These are phyloP conservation scores for Quercus variabilis DNA, from an alignment of 306 rosid species.

Conservation along the genomic window DNA sequence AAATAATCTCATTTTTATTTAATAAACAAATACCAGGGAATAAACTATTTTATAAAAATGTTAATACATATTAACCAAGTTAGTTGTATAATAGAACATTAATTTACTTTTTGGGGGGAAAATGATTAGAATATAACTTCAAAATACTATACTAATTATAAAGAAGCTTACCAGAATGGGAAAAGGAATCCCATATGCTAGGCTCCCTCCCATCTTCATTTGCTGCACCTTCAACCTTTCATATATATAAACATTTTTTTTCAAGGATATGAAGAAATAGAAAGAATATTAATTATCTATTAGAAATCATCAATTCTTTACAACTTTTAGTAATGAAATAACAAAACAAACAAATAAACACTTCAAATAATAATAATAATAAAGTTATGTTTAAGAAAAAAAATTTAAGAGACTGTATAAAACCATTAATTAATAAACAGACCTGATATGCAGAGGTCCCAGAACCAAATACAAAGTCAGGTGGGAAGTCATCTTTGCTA, in stretches of 20 bases:
- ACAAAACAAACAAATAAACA: too few species aligned
- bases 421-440: not conserved
- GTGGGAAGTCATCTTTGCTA: slow-evolving; percentile 58
- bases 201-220: slow-evolving; percentile 24
- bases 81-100: not conserved
- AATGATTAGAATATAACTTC: too few species aligned
- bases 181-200: slow-evolving; percentile 21
- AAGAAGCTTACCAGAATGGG: slow-evolving; percentile 23
- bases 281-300: too few species aligned
- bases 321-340: too few species aligned
- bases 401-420: not conserved
- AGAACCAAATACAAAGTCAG: slow-evolving; percentile 60
- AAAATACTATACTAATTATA: too few species aligned
- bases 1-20: too few species aligned
- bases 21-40: not conserved
- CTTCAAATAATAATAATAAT: too few species aligned
- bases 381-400: not conserved
- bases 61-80: not conserved
- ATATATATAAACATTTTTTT: not conserved
- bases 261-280: not conserved
- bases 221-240: slow-evolving; percentile 55
- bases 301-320: not conserved
- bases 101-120: too few species aligned
- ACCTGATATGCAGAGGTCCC: slow-evolving; percentile 70
- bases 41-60: not conserved